Base-by-base conservation (phyloP, 768 basidiomycete species). In the Fistulinella prunicolor region DNA sequence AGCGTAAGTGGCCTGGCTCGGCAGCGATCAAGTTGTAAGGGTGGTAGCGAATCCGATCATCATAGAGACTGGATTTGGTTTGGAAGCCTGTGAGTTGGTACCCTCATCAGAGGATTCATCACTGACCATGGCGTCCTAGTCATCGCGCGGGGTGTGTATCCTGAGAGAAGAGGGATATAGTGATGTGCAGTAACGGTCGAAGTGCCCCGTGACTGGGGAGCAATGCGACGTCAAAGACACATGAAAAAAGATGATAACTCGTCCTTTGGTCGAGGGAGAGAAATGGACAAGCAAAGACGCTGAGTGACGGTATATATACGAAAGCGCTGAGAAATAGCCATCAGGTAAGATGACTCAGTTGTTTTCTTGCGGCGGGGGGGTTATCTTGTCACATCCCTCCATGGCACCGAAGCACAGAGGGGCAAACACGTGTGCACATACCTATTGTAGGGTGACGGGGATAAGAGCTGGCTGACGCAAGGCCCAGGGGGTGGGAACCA, bases 371-470 rank as follows among this genome's bases (percentile, higher is more conserved):
- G 38, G 40, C 6, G 28, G 51, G 35, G 38, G 30, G 5, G 5
- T 55, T 51, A 54, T 55, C 46, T 46, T 36, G 35, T 49, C 36
- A 42, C 45, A 44, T 54, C 42, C 57, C 57, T 50, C 29, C 47
- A 51, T 60, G 46, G 44, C 50, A 50, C 42, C 29, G 54, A 51
- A 44, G 57, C 47, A 49, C 22, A 21, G 37, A 9, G 36, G 44
- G 26, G 44, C 13, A 38, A n/a, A 39, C 51, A 58, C 59, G 50
- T 61, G 59, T 46, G 19, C 24, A 38, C 38, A 62, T 62, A 53
- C 59, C 50, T 49, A 47, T 58, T 45, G 30, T 34, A 50, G 50
- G 34, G 37, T 1, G 26, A 50, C 42, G 42, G 51, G 54, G 42
- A 49, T 40, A 56, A 44, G 38, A 50, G 35, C 40, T 36, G 21